Evolutionary conservation across 352 stramenopile genomes (phyloP).

Genomic region (Pythium aquatile): DNA sequence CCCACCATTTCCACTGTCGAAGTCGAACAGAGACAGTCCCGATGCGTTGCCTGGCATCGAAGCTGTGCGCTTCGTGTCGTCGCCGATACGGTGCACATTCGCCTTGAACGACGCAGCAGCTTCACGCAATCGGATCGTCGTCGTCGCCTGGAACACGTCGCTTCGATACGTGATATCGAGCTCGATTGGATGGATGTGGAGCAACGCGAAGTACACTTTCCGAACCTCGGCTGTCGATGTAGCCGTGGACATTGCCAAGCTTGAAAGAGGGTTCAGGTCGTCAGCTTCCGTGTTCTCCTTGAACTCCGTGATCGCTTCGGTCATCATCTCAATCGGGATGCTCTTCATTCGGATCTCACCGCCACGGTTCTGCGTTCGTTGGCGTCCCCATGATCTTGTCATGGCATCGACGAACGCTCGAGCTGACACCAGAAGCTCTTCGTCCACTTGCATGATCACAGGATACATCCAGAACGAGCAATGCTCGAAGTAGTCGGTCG

Average conservation of each 20-base stretch:
- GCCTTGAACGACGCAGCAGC: conserved; percentile 34
- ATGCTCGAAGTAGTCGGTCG: conserved; percentile 89
- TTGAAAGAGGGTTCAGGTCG: conserved; percentile 78
- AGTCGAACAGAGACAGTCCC: conserved; percentile 30
- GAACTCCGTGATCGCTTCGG: conserved; percentile 68
- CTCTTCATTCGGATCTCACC: conserved; percentile 82
- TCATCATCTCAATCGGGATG: conserved; percentile 82
- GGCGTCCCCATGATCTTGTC: conserved; percentile 51
- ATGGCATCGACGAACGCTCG: conserved; percentile 77
- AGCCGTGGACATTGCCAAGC: conserved; percentile 57
- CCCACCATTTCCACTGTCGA: conserved; percentile 18
- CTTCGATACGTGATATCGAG: conserved; percentile 88
- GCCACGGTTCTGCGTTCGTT: conserved; percentile 64
- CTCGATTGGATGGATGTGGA: conserved; percentile 88
- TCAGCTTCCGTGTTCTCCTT: conserved; percentile 75
- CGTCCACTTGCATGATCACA: conserved; percentile 81
- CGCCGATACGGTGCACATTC: conserved; percentile 16
- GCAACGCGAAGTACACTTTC: conserved; percentile 87
- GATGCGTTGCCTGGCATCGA: conserved; percentile 32
- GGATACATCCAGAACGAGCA: conserved; percentile 87
- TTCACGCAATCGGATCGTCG: conserved; percentile 59
- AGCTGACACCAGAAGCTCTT: conserved; percentile 77
- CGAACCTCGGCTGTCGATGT: conserved; percentile 69
- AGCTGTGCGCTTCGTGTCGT: conserved; percentile 41
- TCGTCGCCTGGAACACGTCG: conserved; percentile 77